Percentiles rank a stretch among this genome's conserved stretches.
phyloP scores from a whole-genome alignment of 2,329 filamentous ascomycete species.

The Fusarium scirpi region DNA sequence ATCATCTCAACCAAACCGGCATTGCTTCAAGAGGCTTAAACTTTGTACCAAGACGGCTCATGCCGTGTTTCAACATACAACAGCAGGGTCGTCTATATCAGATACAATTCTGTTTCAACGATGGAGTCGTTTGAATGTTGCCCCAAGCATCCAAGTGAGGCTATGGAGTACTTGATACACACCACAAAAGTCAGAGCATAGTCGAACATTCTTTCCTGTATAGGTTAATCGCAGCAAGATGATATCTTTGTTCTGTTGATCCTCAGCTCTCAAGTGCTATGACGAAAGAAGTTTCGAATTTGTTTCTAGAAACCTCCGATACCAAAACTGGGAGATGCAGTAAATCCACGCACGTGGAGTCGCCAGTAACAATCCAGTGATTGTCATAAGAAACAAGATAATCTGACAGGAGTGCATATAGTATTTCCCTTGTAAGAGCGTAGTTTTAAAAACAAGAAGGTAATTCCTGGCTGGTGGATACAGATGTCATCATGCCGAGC shows the following conservation, averaged over 20 bases:
- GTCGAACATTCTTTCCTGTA: not conserved
- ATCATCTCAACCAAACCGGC: not conserved
- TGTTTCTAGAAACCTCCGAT: not conserved
- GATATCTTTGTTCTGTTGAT: not conserved
- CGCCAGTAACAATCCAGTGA: not conserved
- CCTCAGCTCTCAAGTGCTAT: not conserved
- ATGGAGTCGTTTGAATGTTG: not conserved
- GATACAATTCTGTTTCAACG: not conserved
- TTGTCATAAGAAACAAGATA: not conserved
- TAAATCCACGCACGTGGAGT: not conserved
- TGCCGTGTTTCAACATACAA: not conserved
- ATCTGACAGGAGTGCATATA: not conserved
- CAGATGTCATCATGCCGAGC: slow-evolving; percentile 11
- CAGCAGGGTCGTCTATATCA: not conserved
- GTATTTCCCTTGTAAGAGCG: not conserved
- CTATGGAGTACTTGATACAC: not conserved
- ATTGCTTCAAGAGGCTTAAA: not conserved
- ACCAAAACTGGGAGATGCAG: not conserved
- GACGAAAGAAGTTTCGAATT: not conserved
- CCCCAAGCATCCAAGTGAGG: not conserved
- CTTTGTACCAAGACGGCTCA: not conserved
- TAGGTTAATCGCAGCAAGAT: not conserved
- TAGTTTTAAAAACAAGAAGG: slow-evolving; percentile 4
- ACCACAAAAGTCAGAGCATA: not conserved
- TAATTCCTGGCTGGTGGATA: slow-evolving; percentile 23